phyloP scores from a whole-genome alignment of 23 red algal species.

The Rhodosorus marinus region DNA sequence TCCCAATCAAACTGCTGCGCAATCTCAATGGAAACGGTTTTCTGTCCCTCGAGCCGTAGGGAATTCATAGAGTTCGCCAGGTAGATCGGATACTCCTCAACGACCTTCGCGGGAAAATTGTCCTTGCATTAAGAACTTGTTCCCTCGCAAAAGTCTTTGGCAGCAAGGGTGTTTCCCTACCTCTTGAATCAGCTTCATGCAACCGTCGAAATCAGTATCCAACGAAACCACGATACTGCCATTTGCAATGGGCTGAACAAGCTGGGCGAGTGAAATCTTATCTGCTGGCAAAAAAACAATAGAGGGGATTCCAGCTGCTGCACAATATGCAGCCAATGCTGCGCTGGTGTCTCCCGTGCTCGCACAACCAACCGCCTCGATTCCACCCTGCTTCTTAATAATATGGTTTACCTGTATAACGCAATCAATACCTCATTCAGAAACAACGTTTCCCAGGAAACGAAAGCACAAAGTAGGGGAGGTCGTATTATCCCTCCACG shows the following conservation, averaged over 20 bases:
- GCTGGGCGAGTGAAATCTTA: conserved; percentile 89
- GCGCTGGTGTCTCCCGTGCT: conserved; percentile 94
- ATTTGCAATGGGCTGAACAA: conserved; percentile 98
- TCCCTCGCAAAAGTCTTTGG: too few species aligned
- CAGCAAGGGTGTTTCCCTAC: too few species aligned
- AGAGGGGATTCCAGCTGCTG: conserved; percentile 86
- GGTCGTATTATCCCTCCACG: too few species aligned
- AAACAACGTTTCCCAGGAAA: too few species aligned
- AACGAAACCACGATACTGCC: conserved; percentile 77
- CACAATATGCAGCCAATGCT: conserved; percentile 92
- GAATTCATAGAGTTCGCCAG: conserved; percentile 99
- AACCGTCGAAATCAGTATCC: conserved; percentile 99
- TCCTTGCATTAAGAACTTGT: too few species aligned
- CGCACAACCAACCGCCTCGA: conserved; percentile 94
- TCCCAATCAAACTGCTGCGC: conserved; percentile 99
- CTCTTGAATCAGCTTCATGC: conserved; percentile 99
- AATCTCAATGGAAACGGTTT: conserved; percentile 94
- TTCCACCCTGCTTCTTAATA: conserved; percentile 52
- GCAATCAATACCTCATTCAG: too few species aligned
- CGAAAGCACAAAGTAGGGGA: too few species aligned
- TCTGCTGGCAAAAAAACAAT: conserved; percentile 95
- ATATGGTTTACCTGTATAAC: conserved; percentile 99
- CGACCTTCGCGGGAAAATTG: too few species aligned
- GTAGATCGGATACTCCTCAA: conserved; percentile 89
- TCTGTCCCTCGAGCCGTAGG: conserved; percentile 92